Conservation (phyloP, 768 basidiomycete species). For the Mrakia blollopis region DNA sequence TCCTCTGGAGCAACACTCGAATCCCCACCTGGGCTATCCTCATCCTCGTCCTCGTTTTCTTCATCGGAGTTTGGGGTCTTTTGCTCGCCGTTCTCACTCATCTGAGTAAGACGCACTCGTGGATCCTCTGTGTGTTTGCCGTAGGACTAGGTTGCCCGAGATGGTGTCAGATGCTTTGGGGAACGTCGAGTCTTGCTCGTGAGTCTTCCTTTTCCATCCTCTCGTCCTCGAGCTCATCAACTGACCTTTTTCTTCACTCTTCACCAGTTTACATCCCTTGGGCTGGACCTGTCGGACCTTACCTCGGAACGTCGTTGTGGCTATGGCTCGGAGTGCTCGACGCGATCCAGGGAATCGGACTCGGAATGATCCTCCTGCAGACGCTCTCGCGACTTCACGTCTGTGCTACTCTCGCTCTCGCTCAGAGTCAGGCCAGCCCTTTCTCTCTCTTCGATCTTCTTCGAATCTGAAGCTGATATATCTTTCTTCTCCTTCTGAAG, state of each 20-base stretch:
- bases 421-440: conserved; percentile 51
- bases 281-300: conserved; percentile 31
- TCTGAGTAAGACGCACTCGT: conserved; percentile 90
- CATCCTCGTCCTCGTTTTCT: conserved; percentile 74
- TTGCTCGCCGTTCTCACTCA: conserved; percentile 70
- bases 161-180: conserved; percentile 98
- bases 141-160: conserved; percentile 88
- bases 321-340: conserved; percentile 93
- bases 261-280: conserved; percentile 31
- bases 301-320: conserved; percentile 72
- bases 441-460: background rate
- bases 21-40: conserved; percentile 79
- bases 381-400: conserved; percentile 90
- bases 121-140: conserved; percentile 90
- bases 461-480: background rate
- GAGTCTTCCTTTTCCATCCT: background rate
- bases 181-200: conserved; percentile 78
- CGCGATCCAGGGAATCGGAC: conserved; percentile 87
- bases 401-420: conserved; percentile 83
- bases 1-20: conserved; percentile 73
- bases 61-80: conserved; percentile 76
- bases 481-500: background rate
- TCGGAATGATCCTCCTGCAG: conserved; percentile 70
- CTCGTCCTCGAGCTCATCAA: background rate
- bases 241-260: background rate